phyloP scores from a whole-genome alignment of 2,329 filamentous ascomycete genomes.

The Alternaria dauci region DNA sequence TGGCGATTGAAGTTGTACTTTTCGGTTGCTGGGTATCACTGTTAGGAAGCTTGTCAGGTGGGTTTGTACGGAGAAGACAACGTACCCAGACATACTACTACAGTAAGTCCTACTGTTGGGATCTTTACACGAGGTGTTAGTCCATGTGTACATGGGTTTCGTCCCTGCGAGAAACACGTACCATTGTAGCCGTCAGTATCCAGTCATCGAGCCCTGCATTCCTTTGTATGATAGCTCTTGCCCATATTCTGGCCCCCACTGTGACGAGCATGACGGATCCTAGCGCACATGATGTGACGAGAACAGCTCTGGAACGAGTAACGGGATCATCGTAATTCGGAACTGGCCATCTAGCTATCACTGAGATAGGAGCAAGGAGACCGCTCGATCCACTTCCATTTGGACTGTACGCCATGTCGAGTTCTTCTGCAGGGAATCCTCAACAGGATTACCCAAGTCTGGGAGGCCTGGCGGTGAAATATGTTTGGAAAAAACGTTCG shows the following conservation, averaged over 20 bases:
- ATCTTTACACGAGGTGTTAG: slow-evolving; percentile 4
- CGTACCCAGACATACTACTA: neutral
- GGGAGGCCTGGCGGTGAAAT: neutral
- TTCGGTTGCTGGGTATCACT: slow-evolving; percentile 2
- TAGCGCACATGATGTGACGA: slow-evolving; percentile 18
- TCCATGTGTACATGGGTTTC: neutral
- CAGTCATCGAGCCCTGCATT: slow-evolving; percentile 27
- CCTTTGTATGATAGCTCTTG: slow-evolving; percentile 20
- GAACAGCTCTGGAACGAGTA: slow-evolving; percentile 12
- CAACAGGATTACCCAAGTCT: neutral
- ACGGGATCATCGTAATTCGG: slow-evolving; percentile 24
- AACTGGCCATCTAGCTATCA: slow-evolving; percentile 20
- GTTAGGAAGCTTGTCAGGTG: neutral
- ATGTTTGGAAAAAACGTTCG: neutral
- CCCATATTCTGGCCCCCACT: slow-evolving; percentile 23
- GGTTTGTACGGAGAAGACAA: neutral
- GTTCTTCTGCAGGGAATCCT: neutral
- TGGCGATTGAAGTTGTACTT: slow-evolving; percentile 20
- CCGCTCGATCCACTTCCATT: slow-evolving; percentile 16
- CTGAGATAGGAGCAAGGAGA: slow-evolving; percentile 22
- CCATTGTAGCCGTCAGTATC: slow-evolving; percentile 26
- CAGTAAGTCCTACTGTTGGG: slow-evolving; percentile 6
- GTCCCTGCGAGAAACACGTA: neutral
- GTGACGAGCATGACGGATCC: slow-evolving; percentile 17
- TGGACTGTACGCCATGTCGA: neutral